phyloP scores from a whole-genome alignment of 1,284 basidiomycete genomes.

The Sanghuangporus baumii region DNA sequence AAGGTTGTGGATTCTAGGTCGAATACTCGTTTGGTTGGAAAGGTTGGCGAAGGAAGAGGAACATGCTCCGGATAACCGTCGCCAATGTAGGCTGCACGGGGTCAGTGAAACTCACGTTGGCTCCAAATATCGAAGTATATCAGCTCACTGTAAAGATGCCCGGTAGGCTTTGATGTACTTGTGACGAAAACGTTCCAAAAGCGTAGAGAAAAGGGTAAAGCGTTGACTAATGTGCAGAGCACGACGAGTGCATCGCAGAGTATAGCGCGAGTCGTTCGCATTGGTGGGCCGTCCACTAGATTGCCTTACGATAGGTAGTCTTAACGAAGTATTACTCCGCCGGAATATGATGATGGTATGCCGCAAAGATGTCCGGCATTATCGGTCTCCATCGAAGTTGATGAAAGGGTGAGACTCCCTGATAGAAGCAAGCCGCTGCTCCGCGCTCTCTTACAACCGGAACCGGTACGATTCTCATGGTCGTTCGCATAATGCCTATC shows the following conservation, averaged over 20 bases:
- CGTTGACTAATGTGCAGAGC: background rate
- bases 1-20: constrained; percentile 24
- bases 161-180: background rate
- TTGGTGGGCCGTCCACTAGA: background rate
- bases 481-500: too few relatives aligned
- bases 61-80: constrained; percentile 14
- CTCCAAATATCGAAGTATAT: background rate
- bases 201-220: background rate
- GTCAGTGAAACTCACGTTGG: background rate
- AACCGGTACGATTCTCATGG: too few relatives aligned
- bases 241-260: background rate
- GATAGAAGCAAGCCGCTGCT: too few relatives aligned
- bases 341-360: too few relatives aligned
- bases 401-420: too few relatives aligned
- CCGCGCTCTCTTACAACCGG: too few relatives aligned
- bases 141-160: background rate
- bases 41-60: background rate
- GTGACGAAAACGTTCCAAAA: background rate
- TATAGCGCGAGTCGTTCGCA: background rate
- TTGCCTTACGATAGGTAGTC: background rate
- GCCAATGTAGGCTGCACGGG: constrained; percentile 4
- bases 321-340: background rate
- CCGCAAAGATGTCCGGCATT: too few relatives aligned
- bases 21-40: constrained; percentile 19
- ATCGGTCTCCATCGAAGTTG: too few relatives aligned